Evolutionary conservation across 352 stramenopile genomes (phyloP).

Genomic region (Pilasporangium apinafurcum): DNA sequence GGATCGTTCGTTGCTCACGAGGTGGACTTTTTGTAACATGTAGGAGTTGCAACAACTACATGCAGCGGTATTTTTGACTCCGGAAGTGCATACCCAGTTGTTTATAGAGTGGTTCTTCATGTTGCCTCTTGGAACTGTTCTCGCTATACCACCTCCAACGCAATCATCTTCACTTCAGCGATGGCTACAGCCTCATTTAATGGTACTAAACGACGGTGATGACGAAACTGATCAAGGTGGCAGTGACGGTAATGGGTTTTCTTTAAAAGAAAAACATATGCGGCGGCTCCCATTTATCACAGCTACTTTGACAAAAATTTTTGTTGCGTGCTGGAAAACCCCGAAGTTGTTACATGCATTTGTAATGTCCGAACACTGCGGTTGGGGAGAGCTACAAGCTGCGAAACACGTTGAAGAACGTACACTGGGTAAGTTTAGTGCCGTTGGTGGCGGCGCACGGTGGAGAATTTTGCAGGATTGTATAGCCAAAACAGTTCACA

Average conservation of each 20-base stretch:
- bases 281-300: no score
- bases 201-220: conserved; percentile 22
- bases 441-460: conserved; percentile 42
- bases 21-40: not conserved
- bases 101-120: conserved; percentile 84
- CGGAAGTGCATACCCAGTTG: conserved; percentile 35
- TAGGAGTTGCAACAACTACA: conserved; percentile 65
- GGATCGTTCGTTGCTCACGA: not conserved
- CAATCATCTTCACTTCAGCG: conserved; percentile 69
- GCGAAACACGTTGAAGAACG: conserved; percentile 64
- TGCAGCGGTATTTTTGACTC: conserved; percentile 45
- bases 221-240: conserved; percentile 21
- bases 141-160: conserved; percentile 54
- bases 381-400: conserved; percentile 55
- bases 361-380: conserved; percentile 58
- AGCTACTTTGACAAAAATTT: conserved; percentile 32
- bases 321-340: conserved; percentile 55
- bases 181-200: conserved; percentile 70
- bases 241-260: conserved; percentile 20
- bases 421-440: conserved; percentile 64
- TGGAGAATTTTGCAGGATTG: conserved; percentile 72
- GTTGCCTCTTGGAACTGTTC: conserved; percentile 49
- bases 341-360: conserved; percentile 65
- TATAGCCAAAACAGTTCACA: conserved; percentile 62
- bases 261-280: no score